A percentile compares a stretch with the other conserved stretches of the same genome.
Conservation (phyloP, 164 flowering plant species). For the Euptelea pleiosperma region DNA sequence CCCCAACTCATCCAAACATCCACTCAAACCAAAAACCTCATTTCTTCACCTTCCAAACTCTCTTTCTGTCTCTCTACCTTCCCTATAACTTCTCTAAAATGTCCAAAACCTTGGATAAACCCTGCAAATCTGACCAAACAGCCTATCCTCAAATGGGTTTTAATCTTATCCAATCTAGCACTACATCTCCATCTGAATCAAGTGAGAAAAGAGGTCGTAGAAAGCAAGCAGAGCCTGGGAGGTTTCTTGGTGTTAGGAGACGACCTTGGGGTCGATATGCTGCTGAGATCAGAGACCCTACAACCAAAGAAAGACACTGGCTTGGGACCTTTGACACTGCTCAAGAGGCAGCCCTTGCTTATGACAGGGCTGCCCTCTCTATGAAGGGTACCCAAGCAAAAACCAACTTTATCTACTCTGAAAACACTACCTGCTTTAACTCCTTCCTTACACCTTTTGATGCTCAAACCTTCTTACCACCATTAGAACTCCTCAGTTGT, state of each 20-base stretch:
- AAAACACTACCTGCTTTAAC: too few species aligned
- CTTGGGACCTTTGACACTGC: slow-evolving; percentile 97
- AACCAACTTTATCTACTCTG: slow-evolving; percentile 84
- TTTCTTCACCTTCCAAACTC: slow-evolving; percentile 9
- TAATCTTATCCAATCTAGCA: slow-evolving; percentile 54
- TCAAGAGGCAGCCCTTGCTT: slow-evolving; percentile 95
- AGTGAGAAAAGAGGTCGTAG: slow-evolving; percentile 65
- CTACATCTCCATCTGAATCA: slow-evolving; percentile 16
- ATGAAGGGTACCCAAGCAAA: slow-evolving; percentile 93
- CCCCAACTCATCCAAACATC: too few species aligned
- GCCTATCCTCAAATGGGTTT: slow-evolving; percentile 34
- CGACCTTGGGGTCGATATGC: slow-evolving; percentile 98
- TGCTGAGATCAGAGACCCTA: slow-evolving; percentile 91
- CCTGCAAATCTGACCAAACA: slow-evolving; percentile 24
- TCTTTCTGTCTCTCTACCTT: not conserved
- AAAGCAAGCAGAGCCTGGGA: slow-evolving; percentile 83
- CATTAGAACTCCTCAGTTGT: slow-evolving; percentile 24
- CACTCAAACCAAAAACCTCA: slow-evolving; percentile 6
- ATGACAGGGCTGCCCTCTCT: slow-evolving; percentile 94
- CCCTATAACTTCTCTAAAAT: slow-evolving; percentile 19
- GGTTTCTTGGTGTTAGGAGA: slow-evolving; percentile 86
- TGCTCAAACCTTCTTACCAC: slow-evolving; percentile 32
- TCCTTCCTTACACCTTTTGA: slow-evolving; percentile 46
- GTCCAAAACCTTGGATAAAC: slow-evolving; percentile 38
- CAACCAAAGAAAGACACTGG: slow-evolving; percentile 95